Evolutionary conservation across 352 stramenopile species (phyloP).

Genomic region (Plasmopara viticola): DNA sequence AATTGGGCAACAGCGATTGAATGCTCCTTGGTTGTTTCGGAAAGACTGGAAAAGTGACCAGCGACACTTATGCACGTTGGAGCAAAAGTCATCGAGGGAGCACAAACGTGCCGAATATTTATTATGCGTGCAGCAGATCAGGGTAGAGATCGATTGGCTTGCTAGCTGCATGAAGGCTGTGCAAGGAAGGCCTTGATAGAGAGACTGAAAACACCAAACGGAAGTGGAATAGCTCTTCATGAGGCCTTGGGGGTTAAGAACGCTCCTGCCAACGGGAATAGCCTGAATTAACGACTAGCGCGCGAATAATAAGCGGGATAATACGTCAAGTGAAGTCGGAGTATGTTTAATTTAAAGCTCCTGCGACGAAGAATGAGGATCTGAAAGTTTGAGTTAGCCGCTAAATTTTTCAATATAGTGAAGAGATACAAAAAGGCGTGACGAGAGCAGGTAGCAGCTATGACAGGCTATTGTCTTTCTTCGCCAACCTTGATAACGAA

Average conservation of each 20-base stretch:
- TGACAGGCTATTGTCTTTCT: no score
- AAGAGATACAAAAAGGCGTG: no score
- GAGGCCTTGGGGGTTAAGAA: neutral
- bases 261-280: no score
- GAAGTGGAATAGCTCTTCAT: neutral
- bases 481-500: no score
- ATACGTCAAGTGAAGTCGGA: no score
- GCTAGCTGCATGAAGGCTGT: neutral
- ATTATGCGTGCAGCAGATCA: neutral
- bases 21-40: neutral
- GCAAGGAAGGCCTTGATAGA: neutral
- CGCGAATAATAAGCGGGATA: no score
- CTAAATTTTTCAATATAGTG: no score
- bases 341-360: no score
- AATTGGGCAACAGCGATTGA: slow-evolving; percentile 28
- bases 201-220: neutral
- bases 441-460: no score
- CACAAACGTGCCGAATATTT: neutral
- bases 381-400: no score
- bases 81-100: neutral
- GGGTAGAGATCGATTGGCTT: neutral
- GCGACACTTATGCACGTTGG: slow-evolving; percentile 4
- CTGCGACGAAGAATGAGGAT: no score
- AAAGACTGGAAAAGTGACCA: neutral
- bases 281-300: no score